Percentiles rank a stretch among this genome's conserved stretches.
These are phyloP conservation scores for Ophiocordyceps polyrhachis-furcata DNA, from an alignment of 2,329 filamentous ascomycete genomes.

Conservation along the genomic window DNA sequence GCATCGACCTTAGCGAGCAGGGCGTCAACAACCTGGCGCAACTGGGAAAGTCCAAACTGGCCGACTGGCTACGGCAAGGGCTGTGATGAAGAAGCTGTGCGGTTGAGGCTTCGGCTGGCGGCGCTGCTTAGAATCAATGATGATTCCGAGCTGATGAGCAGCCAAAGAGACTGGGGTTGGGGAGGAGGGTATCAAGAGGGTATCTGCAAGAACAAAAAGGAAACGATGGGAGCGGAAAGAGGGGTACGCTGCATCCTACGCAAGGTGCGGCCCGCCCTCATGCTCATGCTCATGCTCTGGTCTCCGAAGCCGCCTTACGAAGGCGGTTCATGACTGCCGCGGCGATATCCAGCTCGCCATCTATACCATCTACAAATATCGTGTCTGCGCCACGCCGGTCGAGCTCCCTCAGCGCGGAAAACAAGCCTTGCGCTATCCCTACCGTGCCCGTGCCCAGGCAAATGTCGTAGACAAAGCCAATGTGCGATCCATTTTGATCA, in stretches of 20 bases:
- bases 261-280: slow-evolving; percentile 3
- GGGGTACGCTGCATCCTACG: slow-evolving; percentile 6
- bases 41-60: slow-evolving; percentile 79
- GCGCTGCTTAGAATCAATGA: not conserved
- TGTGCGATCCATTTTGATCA: slow-evolving; percentile 11
- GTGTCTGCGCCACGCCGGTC: slow-evolving; percentile 62
- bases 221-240: not conserved
- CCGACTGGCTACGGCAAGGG: slow-evolving; percentile 77
- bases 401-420: slow-evolving; percentile 70
- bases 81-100: slow-evolving; percentile 25
- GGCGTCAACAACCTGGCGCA: slow-evolving; percentile 87
- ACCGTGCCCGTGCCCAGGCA: slow-evolving; percentile 51
- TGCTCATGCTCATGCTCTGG: slow-evolving; percentile 29
- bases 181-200: not conserved
- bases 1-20: slow-evolving; percentile 89
- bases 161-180: too few relatives aligned
- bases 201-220: not conserved
- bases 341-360: slow-evolving; percentile 61
- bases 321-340: slow-evolving; percentile 75
- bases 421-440: slow-evolving; percentile 69
- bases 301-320: slow-evolving; percentile 54
- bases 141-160: not conserved
- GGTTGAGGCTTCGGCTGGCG: not conserved
- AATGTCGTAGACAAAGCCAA: slow-evolving; percentile 44
- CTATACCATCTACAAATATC: slow-evolving; percentile 82